Evolutionary conservation across 176 grass and related monocot species (phyloP).

Genomic region (Cymbopogon citratus): DNA sequence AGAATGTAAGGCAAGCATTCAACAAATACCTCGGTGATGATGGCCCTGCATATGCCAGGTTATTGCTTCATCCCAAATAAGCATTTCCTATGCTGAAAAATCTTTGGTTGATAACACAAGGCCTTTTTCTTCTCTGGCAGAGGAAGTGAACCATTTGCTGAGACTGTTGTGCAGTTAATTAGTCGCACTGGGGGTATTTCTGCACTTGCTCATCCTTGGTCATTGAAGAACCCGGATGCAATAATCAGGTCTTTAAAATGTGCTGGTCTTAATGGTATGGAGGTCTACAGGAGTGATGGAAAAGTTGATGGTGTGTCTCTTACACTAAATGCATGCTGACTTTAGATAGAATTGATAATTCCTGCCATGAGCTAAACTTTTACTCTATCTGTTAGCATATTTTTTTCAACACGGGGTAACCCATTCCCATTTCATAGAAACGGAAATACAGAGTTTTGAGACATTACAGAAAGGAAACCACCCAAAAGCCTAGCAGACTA

Average conservation of each 20-base stretch:
- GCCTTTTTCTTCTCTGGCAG: constrained; percentile 31
- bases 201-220: constrained; percentile 91
- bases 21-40: constrained; percentile 85
- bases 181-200: constrained; percentile 73
- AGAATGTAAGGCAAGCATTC: constrained; percentile 81
- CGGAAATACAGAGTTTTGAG: too few species aligned
- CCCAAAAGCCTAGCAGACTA: too few species aligned
- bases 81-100: constrained; percentile 6
- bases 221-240: constrained; percentile 64
- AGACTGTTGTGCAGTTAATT: constrained; percentile 80
- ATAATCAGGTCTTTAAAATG: constrained; percentile 67
- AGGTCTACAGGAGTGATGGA: constrained; percentile 94
- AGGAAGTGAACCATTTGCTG: constrained; percentile 77
- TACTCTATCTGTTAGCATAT: background rate
- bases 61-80: constrained; percentile 7
- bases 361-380: constrained; percentile 2
- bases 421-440: too few species aligned
- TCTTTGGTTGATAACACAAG: constrained; percentile 9
- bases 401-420: background rate
- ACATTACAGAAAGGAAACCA: too few species aligned
- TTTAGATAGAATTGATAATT: background rate
- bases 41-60: constrained; percentile 87
- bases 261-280: constrained; percentile 81
- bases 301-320: constrained; percentile 62
- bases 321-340: constrained; percentile 16